Base-by-base conservation (phyloP, 768 basidiomycete genomes). In the Tulasnella sp. region DNA sequence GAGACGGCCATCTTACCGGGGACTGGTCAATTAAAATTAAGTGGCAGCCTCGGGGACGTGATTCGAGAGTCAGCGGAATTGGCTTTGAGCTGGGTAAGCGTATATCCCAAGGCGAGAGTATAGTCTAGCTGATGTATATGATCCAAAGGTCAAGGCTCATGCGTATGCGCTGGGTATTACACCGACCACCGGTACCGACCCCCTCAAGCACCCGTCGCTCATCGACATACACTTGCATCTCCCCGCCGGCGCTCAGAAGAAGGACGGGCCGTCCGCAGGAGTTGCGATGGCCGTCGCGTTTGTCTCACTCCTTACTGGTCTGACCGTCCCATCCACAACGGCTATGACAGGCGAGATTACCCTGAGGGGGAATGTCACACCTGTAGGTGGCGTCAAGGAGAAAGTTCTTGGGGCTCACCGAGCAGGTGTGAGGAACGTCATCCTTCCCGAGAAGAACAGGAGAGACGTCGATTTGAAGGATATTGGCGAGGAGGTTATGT, bases 321-420 rank as follows among this genome's bases (percentile, higher is more conserved):
- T 82, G 10, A 81, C 80, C 53, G 83, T 90, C 4, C 81, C 86
- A 3, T 76, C 81, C 17, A 77, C 83, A 63, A 74, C 85, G 17
- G 92, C 92, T 0, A 88, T 95, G 84, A 95, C 93, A 0, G 93
- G 93, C 54, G 93, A 95, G 81, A 86, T 94, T 55, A 95, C 92
- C 0, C 77, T 92, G 0, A 80, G 89, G 1, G 88, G 89, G 15
- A 81, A 81, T 7, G 84, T 91, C 34, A 86, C 84, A 0, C 81
- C 90, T 3, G 87, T 95, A 1, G 91, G 91, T 3, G 91, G 91
- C 0, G 88, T 95, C 71, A 91, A 92, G 68, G 92, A 93, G 76
- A 90, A 90, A 68, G 81, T 94, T 1, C 78, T 95, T 17, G 91
- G 90, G 17, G 92, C 92, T 0, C 90, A 94, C 69, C 82, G 92